These are phyloP conservation scores for Trichosporon sp. DNA, from an alignment of 1,284 basidiomycete genomes.

Conservation along the genomic window DNA sequence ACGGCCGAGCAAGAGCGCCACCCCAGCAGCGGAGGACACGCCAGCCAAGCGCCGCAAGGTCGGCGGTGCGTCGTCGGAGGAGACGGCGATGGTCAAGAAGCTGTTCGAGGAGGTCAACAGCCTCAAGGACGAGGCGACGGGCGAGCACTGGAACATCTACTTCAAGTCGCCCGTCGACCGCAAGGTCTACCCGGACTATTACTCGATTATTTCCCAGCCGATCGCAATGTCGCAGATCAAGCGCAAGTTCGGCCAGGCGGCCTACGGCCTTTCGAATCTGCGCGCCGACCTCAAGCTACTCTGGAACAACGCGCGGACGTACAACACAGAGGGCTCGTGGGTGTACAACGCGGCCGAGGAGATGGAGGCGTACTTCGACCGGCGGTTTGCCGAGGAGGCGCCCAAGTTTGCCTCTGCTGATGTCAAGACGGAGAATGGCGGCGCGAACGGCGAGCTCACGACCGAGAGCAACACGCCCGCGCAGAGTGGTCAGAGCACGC, in stretches of 20 bases:
- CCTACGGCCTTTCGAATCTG: slow-evolving; percentile 70
- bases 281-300: slow-evolving; percentile 76
- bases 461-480: slow-evolving; percentile 22
- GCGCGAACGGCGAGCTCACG: slow-evolving; percentile 4
- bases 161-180: slow-evolving; percentile 74
- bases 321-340: slow-evolving; percentile 67
- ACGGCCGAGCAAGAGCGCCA: slow-evolving; percentile 37
- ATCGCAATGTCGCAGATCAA: slow-evolving; percentile 84
- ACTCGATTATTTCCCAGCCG: slow-evolving; percentile 63
- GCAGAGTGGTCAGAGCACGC: slow-evolving; percentile 39
- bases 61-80: slow-evolving; percentile 12
- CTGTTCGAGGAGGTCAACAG: slow-evolving; percentile 57
- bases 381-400: slow-evolving; percentile 47
- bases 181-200: slow-evolving; percentile 88
- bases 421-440: slow-evolving; percentile 3
- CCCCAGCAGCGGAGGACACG: slow-evolving; percentile 41
- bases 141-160: slow-evolving; percentile 72
- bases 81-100: slow-evolving; percentile 33
- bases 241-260: slow-evolving; percentile 68
- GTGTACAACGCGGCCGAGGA: slow-evolving; percentile 89
- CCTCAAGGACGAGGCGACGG: slow-evolving; percentile 51
- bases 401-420: slow-evolving; percentile 9
- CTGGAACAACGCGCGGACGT: slow-evolving; percentile 87
- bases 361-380: slow-evolving; percentile 78
- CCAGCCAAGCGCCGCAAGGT: slow-evolving; percentile 41